Evolutionary conservation across 306 rosid species (phyloP).

Genomic region (Phaseolus lunatus): DNA sequence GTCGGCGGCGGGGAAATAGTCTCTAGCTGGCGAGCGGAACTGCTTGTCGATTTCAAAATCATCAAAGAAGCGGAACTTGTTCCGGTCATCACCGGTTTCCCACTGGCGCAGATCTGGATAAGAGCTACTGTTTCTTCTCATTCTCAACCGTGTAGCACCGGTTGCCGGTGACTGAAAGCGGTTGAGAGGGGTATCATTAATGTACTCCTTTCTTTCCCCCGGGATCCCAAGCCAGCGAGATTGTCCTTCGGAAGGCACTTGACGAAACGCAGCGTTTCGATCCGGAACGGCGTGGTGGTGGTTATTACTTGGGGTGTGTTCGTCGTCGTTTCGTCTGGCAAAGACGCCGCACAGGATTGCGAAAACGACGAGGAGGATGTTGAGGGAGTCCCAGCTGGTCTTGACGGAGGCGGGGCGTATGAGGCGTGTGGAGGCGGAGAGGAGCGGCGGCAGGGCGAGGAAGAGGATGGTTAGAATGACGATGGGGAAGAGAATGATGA

Average conservation of each 20-base stretch:
- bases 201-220: slow-evolving; percentile 44
- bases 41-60: slow-evolving; percentile 69
- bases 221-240: slow-evolving; percentile 56
- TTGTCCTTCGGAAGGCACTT: background rate
- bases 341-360: slow-evolving; percentile 78
- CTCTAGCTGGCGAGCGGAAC: slow-evolving; percentile 47
- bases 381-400: slow-evolving; percentile 82
- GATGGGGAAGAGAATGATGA: slow-evolving; percentile 75
- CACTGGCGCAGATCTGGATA: slow-evolving; percentile 88
- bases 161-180: slow-evolving; percentile 42
- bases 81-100: slow-evolving; percentile 53
- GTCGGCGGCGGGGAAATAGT: background rate
- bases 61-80: slow-evolving; percentile 68
- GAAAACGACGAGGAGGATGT: slow-evolving; percentile 66
- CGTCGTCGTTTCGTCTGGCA: slow-evolving; percentile 67
- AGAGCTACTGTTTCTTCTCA: slow-evolving; percentile 70
- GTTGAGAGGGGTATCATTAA: slow-evolving; percentile 27
- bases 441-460: slow-evolving; percentile 64
- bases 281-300: slow-evolving; percentile 6
- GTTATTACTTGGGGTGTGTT: background rate
- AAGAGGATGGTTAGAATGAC: slow-evolving; percentile 57
- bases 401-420: slow-evolving; percentile 65
- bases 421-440: slow-evolving; percentile 59
- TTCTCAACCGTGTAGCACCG: slow-evolving; percentile 51
- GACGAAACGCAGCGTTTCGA: slow-evolving; percentile 15